Percentiles rank a stretch among this genome's conserved stretches.
phyloP scores from a whole-genome alignment of 2,329 filamentous ascomycete species.

The Cytospora schulzeri region DNA sequence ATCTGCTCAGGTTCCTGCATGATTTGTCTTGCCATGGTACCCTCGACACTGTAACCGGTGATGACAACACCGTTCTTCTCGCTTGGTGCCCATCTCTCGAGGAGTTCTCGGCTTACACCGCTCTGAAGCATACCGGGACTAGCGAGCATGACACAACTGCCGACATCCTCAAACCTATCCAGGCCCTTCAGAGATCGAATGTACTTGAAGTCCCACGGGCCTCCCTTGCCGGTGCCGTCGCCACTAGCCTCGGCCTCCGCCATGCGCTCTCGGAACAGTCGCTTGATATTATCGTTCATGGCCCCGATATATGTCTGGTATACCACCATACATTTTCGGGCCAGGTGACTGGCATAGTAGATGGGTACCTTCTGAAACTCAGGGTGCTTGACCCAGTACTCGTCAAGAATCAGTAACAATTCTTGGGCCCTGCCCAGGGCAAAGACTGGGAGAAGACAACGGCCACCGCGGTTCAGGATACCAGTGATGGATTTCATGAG shows the following conservation, averaged over 20 bases:
- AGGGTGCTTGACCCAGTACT: constrained; percentile 90
- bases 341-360: constrained; percentile 95
- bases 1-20: constrained; percentile 95
- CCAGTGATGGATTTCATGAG: constrained; percentile 95
- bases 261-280: constrained; percentile 90
- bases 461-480: constrained; percentile 86
- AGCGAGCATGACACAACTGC: constrained; percentile 94
- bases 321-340: constrained; percentile 95
- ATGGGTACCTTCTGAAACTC: constrained; percentile 92
- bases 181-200: constrained; percentile 90
- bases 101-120: constrained; percentile 86
- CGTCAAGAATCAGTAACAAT: constrained; percentile 88
- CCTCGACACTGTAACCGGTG: constrained; percentile 97
- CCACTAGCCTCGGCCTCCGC: constrained; percentile 83
- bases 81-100: constrained; percentile 95
- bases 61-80: constrained; percentile 98
- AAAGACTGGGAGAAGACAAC: constrained; percentile 93
- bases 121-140: constrained; percentile 98
- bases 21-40: constrained; percentile 96
- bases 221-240: constrained; percentile 73
- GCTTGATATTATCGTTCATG: constrained; percentile 99
- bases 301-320: constrained; percentile 98
- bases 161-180: constrained; percentile 94
- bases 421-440: constrained; percentile 93
- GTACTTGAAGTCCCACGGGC: constrained; percentile 95